A percentile compares a stretch with the other conserved stretches of the same genome.
phyloP scores from a whole-genome alignment of 1,139 yeast species.

The Suhomyces chickasaworum region DNA sequence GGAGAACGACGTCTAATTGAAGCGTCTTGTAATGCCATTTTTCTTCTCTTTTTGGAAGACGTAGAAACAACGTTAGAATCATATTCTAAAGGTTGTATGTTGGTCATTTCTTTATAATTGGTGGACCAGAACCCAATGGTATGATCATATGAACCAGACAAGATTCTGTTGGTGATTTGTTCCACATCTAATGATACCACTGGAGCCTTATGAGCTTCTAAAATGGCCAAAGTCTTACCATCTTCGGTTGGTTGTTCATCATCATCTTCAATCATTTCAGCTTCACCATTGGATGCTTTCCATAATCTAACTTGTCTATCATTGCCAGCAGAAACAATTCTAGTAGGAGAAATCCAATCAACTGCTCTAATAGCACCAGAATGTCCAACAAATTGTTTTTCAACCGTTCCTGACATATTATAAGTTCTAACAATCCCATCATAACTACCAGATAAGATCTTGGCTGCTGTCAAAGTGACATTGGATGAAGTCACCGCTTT shows the following conservation, averaged over 20 bases:
- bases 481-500: constrained; percentile 33
- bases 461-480: constrained; percentile 35
- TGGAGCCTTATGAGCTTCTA: constrained; percentile 89
- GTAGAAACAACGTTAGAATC: constrained; percentile 60
- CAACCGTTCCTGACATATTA: constrained; percentile 80
- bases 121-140: constrained; percentile 90
- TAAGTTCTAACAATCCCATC: constrained; percentile 94
- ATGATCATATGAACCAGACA: constrained; percentile 84
- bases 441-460: constrained; percentile 84
- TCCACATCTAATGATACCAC: constrained; percentile 75
- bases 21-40: constrained; percentile 76
- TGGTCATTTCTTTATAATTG: constrained; percentile 79
- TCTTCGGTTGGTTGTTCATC: constrained; percentile 59
- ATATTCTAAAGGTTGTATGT: constrained; percentile 60
- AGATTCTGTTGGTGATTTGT: constrained; percentile 52
- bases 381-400: constrained; percentile 84
- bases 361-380: constrained; percentile 83
- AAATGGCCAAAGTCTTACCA: constrained; percentile 76
- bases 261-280: constrained; percentile 43
- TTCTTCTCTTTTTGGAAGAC: constrained; percentile 86
- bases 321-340: constrained; percentile 83
- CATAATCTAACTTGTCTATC: constrained; percentile 89
- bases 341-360: constrained; percentile 71
- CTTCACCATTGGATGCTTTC: constrained; percentile 63
- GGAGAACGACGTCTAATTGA: constrained; percentile 81